Percentiles rank a stretch among this genome's conserved stretches.
Conservation (phyloP, 1,139 yeast genomes). For the Geotrichum histeridarum region DNA sequence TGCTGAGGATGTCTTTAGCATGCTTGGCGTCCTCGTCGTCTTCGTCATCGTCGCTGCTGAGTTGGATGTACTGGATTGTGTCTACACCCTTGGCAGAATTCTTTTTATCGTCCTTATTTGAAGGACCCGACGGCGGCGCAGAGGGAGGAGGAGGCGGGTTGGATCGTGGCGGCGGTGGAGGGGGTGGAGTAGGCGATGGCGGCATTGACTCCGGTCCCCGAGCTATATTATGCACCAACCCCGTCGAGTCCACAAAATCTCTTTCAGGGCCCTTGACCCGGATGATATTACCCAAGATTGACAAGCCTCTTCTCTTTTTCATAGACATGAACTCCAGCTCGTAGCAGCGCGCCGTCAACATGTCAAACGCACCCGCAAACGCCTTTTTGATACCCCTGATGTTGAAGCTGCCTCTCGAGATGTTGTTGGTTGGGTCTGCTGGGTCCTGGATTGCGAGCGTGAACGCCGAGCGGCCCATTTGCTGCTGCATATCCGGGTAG, state of each 20-base stretch:
- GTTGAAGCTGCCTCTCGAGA: conserved; percentile 81
- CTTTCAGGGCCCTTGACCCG: conserved; percentile 69
- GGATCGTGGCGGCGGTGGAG: background rate
- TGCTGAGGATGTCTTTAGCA: background rate
- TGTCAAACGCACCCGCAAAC: conserved; percentile 85
- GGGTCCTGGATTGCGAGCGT: conserved; percentile 86
- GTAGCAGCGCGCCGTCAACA: conserved; percentile 45
- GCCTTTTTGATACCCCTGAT: conserved; percentile 77
- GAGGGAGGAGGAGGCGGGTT: background rate
- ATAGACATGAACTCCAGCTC: conserved; percentile 52
- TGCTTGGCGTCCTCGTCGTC: background rate
- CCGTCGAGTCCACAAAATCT: conserved; percentile 75
- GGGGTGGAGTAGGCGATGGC: background rate
- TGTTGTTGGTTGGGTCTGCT: conserved; percentile 72
- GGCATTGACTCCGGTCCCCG: background rate
- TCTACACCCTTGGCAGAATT: background rate
- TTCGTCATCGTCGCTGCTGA: conserved; percentile 8
- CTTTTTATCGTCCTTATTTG: background rate
- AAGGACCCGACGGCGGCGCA: background rate
- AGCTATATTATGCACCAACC: conserved; percentile 44
- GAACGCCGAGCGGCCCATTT: conserved; percentile 42
- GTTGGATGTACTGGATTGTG: conserved; percentile 3
- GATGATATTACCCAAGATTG: conserved; percentile 76
- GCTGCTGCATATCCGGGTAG: conserved; percentile 53
- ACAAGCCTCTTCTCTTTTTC: conserved; percentile 63